Evolutionary conservation across 495 filamentous ascomycete species (phyloP), one percentile per base, ranked within the genome.

Genomic region (Hypoxylon intermedium): DNA sequence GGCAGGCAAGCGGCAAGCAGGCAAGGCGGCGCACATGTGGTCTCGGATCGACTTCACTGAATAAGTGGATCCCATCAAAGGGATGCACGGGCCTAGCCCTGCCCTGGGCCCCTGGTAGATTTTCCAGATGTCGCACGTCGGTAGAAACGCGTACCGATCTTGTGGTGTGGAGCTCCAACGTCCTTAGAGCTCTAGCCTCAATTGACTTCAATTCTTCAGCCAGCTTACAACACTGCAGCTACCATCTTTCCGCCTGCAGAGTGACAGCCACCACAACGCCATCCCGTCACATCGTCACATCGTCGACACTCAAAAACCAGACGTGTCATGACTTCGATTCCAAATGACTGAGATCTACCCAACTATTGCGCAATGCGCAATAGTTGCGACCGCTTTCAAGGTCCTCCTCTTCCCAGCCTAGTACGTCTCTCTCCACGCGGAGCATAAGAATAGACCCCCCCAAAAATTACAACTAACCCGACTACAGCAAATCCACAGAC

Each of bases 391-490:
- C 7, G 94, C 93, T 18, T 85, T 98, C 69, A 98, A 98, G 77
- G 78, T 97, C 49, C 85, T 98, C 36, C 84, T 98, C 30, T 95
- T 97, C 73, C 94, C 94, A 15, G 91, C 94, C 60, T 98, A 98
- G 94, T 98, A 83, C 69, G 91, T 82, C 45, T 21, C 37, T 56
- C 31, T 45, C 48, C n/a, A n/a, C n/a, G n/a, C n/a, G n/a, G n/a
- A n/a, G n/a, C n/a, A n/a, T n/a, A n/a, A n/a, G n/a, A n/a, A n/a
- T n/a, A n/a, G n/a, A n/a, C n/a, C n/a, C n/a, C n/a, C n/a, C n/a
- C n/a, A n/a, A n/a, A n/a, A n/a, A n/a, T n/a, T n/a, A 37, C 26
- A 47, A 38, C 57, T 60, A 44, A 65, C 51, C 60, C 38, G 61
- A 9, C 15, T 13, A 68, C 3, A 98, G 94, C 79, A 97, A 94